Base-by-base conservation (phyloP, 306 rosid genomes). In the Quercus suber region DNA sequence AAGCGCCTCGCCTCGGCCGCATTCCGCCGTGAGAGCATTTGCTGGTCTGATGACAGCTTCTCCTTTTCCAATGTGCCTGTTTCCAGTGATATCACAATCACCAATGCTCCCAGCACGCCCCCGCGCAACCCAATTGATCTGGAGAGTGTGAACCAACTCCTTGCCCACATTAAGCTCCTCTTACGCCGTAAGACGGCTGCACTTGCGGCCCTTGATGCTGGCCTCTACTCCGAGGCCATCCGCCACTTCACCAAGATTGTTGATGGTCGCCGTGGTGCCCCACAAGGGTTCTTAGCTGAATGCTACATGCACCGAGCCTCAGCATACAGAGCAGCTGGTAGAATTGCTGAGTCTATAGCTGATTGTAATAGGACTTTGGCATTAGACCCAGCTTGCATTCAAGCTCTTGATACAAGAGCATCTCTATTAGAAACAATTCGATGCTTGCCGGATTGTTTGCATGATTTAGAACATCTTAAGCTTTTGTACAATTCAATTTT, bases 1-100 rank as follows among this genome's bases (percentile, higher is more conserved):
- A 96, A 96, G 73, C 96, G 99, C 10, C 91, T 96, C 1, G 99
- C 99, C 37, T 79, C 84, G 1, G 99, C 96, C 1, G 97, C 99
- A 10, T 93, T 93, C 74, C 93, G 99, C 67, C 98, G 96, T 3
- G 93, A 96, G 70, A 91, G 99, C 80, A 83, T 92, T 3, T 89
- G 92, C 82, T 90, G 91, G 92, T 90, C 99, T 1, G 97, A 96
- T 2, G 99, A 96, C 65, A 91, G 97, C 71, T 96, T 93, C 67
- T 74, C 85, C 20, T 78, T 96, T 4, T 82, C 96, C 3, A 79
- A 64, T 49, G 79, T 84, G 37, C 76, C 88, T 0, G 78, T 82
- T 71, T 56, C 76, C 35, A 80, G 82, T n/a, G 94, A 82, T 20
- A 49, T 77, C 27, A 1, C 84, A 9, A 11, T 73, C 81, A 86